These are phyloP conservation scores for Wickerhamomyces sp. DNA, from an alignment of 1,139 yeast genomes.

Conservation along the genomic window DNA sequence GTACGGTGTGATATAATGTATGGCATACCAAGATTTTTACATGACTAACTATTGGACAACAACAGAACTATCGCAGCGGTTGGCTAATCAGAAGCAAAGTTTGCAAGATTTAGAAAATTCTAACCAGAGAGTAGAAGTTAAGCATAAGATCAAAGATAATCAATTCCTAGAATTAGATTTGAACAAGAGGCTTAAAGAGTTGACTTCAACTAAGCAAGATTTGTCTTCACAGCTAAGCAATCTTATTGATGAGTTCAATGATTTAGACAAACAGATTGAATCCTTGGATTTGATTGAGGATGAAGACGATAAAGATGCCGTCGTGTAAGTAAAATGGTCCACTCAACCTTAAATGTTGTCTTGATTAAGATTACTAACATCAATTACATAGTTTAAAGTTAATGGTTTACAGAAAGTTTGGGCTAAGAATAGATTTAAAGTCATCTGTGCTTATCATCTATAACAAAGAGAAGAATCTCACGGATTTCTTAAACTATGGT, in stretches of 20 bases:
- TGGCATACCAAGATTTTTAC: neutral
- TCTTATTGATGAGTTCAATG: conserved; percentile 34
- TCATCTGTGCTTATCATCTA: conserved; percentile 45
- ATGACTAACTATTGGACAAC: conserved; percentile 1
- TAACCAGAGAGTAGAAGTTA: conserved; percentile 11
- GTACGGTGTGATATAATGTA: too few species aligned
- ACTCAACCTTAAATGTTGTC: too few species aligned
- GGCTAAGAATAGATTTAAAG: conserved; percentile 30
- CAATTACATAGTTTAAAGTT: conserved; percentile 28
- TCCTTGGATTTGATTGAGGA: conserved; percentile 22
- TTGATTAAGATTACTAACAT: too few species aligned
- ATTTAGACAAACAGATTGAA: conserved; percentile 26
- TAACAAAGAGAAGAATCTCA: conserved; percentile 41
- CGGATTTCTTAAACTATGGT: conserved; percentile 45
- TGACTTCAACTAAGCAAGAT: conserved; percentile 19
- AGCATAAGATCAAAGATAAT: conserved; percentile 16
- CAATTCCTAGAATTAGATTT: conserved; percentile 15
- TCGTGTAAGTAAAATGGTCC: conserved; percentile 18
- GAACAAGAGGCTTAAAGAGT: conserved; percentile 17
- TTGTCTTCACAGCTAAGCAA: conserved; percentile 37
- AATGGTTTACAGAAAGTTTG: conserved; percentile 32
- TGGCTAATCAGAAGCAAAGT: conserved; percentile 9
- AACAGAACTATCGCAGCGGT: conserved; percentile 23
- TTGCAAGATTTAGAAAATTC: conserved; percentile 12
- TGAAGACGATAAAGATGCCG: conserved; percentile 29